Evolutionary conservation across 768 basidiomycete genomes (phyloP).

Genomic region (Stropharia rugosoannulata): DNA sequence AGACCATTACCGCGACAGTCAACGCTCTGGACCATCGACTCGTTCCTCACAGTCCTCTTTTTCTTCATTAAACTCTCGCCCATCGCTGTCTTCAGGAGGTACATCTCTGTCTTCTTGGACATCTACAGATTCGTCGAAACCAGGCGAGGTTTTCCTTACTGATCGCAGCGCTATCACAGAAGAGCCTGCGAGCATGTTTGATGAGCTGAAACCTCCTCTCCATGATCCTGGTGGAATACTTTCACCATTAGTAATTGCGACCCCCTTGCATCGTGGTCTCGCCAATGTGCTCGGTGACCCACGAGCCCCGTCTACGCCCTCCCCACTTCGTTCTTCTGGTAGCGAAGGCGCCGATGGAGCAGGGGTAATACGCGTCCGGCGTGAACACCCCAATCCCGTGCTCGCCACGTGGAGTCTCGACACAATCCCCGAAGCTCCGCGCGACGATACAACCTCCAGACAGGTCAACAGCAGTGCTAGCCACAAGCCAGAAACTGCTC

Average conservation of each 20-base stretch:
- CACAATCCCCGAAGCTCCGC: slow-evolving; percentile 36
- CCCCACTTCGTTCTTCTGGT: not conserved
- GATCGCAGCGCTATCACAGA: slow-evolving; percentile 33
- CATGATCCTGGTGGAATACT: slow-evolving; percentile 17
- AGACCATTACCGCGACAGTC: slow-evolving; percentile 43
- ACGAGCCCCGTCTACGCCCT: not conserved
- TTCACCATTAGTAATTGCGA: slow-evolving; percentile 40
- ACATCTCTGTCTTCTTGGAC: not conserved
- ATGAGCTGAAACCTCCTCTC: not conserved
- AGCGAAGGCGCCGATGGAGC: slow-evolving; percentile 2
- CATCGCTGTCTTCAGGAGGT: not conserved
- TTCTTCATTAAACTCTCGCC: not conserved
- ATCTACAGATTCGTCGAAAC: not conserved
- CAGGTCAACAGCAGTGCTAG: not conserved
- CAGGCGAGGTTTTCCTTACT: slow-evolving; percentile 15
- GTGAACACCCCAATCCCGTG: slow-evolving; percentile 30
- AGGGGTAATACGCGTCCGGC: slow-evolving; percentile 7
- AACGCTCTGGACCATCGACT: slow-evolving; percentile 5
- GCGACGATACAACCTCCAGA: not conserved
- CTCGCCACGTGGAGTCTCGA: slow-evolving; percentile 30
- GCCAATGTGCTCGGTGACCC: not conserved
- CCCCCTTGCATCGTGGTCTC: not conserved
- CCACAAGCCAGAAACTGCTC: not conserved
- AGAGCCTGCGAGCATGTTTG: slow-evolving; percentile 37
- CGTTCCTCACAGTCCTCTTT: not conserved